A percentile compares a stretch with the other conserved stretches of the same genome.
Evolutionary conservation across 1,284 basidiomycete species (phyloP).

Genomic region (Amylostereum areolatum): DNA sequence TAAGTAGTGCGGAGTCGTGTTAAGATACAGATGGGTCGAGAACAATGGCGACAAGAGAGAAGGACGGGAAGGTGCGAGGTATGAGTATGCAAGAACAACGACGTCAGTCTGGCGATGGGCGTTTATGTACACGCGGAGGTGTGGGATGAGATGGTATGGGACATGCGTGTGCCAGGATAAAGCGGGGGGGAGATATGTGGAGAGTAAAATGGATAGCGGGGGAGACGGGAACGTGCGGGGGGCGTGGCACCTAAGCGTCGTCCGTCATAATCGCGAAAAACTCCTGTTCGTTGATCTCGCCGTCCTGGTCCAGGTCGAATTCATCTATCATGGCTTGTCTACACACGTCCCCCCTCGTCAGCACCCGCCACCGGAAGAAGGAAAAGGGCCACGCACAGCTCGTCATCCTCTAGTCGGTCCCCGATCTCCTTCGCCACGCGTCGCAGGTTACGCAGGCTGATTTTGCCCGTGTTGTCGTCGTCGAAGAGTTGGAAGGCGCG

Average conservation of each 20-base stretch:
- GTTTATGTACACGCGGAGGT: too few relatives aligned
- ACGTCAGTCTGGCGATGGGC: too few relatives aligned
- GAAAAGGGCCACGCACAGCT: conserved; percentile 63
- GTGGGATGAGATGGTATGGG: too few relatives aligned
- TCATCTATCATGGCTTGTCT: conserved; percentile 99
- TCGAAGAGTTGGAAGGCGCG: conserved; percentile 96
- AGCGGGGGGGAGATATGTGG: too few relatives aligned
- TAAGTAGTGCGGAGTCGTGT: too few relatives aligned
- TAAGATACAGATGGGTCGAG: too few relatives aligned
- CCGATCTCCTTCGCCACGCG: conserved; percentile 95
- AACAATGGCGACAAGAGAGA: too few relatives aligned
- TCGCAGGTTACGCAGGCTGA: too few relatives aligned
- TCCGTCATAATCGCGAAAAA: conserved; percentile 97
- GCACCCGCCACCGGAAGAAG: neutral
- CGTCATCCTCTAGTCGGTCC: conserved; percentile 91
- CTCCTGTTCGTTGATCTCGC: conserved; percentile 93
- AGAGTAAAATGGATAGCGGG: too few relatives aligned
- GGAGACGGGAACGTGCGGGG: neutral
- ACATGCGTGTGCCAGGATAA: too few relatives aligned
- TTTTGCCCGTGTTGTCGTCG: conserved; percentile 92
- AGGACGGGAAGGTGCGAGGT: too few relatives aligned
- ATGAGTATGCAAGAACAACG: too few relatives aligned
- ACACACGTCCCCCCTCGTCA: neutral
- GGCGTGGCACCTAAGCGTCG: conserved; percentile 46
- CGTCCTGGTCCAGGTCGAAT: conserved; percentile 98